Evolutionary conservation across 345 rosid genomes (phyloP).

Genomic region (Ailanthus altissimus): DNA sequence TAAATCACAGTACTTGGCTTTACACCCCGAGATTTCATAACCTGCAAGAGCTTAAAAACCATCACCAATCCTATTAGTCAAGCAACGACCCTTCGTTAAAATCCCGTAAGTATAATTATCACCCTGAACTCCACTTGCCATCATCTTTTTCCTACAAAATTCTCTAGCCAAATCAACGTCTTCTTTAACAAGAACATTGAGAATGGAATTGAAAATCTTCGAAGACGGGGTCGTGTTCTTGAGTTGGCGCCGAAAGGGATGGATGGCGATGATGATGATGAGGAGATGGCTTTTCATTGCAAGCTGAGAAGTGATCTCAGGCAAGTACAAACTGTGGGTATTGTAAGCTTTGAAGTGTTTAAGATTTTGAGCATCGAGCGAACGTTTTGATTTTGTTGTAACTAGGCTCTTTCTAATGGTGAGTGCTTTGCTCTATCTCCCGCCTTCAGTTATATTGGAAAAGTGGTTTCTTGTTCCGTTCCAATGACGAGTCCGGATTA

Average conservation of each 20-base stretch:
- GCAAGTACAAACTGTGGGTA: neutral
- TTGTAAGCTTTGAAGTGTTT: neutral
- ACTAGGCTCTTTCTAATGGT: neutral
- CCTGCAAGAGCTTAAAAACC: conserved; percentile 82
- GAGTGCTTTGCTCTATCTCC: neutral
- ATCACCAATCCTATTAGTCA: conserved; percentile 78
- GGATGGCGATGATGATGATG: conserved; percentile 21
- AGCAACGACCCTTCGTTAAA: conserved; percentile 90
- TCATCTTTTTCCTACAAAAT: conserved; percentile 79
- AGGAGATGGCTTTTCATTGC: conserved; percentile 26
- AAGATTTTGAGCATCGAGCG: conserved; percentile 6
- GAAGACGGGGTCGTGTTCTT: conserved; percentile 65
- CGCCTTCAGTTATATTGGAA: neutral
- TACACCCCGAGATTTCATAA: conserved; percentile 54
- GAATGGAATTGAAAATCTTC: conserved; percentile 67
- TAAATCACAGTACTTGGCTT: conserved; percentile 66
- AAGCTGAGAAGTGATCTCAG: conserved; percentile 13
- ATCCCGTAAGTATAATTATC: conserved; percentile 87
- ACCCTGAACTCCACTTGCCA: conserved; percentile 60
- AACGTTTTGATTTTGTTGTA: neutral
- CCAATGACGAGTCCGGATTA: no score
- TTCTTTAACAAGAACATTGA: conserved; percentile 78
- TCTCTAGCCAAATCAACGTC: conserved; percentile 82
- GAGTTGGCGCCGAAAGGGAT: conserved; percentile 43
- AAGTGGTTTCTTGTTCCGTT: no score